phyloP scores from a whole-genome alignment of 2,329 filamentous ascomycete species.

The Fusarium pseudograminearum region DNA sequence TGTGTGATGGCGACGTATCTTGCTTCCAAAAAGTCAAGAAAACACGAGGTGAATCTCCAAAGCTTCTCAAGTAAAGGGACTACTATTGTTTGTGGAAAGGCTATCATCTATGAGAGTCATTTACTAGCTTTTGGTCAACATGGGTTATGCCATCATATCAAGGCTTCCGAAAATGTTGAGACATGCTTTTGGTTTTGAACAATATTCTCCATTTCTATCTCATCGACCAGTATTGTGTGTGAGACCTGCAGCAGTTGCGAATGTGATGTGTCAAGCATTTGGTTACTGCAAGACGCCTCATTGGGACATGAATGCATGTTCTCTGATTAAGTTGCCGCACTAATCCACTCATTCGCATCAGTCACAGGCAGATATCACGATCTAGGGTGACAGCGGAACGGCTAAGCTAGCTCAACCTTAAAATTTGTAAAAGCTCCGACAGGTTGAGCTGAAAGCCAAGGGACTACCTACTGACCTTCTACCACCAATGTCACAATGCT shows the following conservation, averaged over 20 bases:
- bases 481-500: background rate
- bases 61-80: fast-evolving
- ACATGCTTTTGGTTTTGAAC: background rate
- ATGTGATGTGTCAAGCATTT: too few species aligned
- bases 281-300: fast-evolving
- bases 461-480: too few species aligned
- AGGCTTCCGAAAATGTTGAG: background rate
- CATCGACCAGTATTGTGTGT: too few species aligned
- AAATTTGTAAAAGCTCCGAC: background rate
- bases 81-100: fast-evolving
- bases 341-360: background rate
- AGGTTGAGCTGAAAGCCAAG: too few species aligned
- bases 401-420: background rate
- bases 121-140: too few species aligned
- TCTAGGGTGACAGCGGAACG: background rate
- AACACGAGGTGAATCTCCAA: fast-evolving
- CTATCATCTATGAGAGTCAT: background rate
- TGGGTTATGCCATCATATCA: background rate
- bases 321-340: background rate
- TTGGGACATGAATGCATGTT: background rate
- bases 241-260: background rate
- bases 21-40: background rate
- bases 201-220: too few species aligned
- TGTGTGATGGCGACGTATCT: too few species aligned
- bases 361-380: background rate